Percentiles rank a stretch among this genome's conserved stretches.
phyloP scores from a whole-genome alignment of 371 early-diverging fungal species.

The Circinella umbellata region DNA sequence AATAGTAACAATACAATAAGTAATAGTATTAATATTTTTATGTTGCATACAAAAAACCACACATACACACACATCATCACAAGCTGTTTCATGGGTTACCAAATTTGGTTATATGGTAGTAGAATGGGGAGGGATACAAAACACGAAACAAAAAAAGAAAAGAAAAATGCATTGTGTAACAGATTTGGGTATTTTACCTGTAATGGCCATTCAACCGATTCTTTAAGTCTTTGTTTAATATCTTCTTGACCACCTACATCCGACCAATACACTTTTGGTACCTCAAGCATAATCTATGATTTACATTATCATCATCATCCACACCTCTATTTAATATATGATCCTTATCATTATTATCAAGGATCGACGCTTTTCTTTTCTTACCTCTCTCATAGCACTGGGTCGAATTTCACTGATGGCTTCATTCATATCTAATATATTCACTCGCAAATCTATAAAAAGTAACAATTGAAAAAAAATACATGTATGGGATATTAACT shows the following conservation, averaged over 20 bases:
- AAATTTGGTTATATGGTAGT: no score
- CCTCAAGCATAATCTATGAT: constrained; percentile 78
- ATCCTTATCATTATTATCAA: no score
- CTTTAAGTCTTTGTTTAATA: constrained; percentile 94
- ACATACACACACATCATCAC: no score
- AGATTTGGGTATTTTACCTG: constrained; percentile 48
- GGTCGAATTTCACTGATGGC: constrained; percentile 81
- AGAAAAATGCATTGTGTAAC: not conserved
- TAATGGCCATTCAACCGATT: constrained; percentile 99
- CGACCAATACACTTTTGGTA: constrained; percentile 94
- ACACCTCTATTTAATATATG: no score
- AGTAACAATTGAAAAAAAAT: constrained; percentile 1
- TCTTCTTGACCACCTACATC: constrained; percentile 98
- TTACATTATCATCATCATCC: no score
- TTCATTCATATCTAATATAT: constrained; percentile 51
- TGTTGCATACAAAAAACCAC: no score
- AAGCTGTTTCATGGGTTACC: no score
- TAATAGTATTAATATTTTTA: no score
- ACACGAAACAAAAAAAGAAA: no score
- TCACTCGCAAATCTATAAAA: constrained; percentile 27
- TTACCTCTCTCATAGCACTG: constrained; percentile 96
- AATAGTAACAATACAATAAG: no score
- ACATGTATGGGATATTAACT: not conserved
- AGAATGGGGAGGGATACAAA: no score
- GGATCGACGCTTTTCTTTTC: no score